A percentile compares a stretch with the other conserved stretches of the same genome.
Evolutionary conservation across 2,329 filamentous ascomycete genomes (phyloP).

Genomic region (Juglanconis oblonga): DNA sequence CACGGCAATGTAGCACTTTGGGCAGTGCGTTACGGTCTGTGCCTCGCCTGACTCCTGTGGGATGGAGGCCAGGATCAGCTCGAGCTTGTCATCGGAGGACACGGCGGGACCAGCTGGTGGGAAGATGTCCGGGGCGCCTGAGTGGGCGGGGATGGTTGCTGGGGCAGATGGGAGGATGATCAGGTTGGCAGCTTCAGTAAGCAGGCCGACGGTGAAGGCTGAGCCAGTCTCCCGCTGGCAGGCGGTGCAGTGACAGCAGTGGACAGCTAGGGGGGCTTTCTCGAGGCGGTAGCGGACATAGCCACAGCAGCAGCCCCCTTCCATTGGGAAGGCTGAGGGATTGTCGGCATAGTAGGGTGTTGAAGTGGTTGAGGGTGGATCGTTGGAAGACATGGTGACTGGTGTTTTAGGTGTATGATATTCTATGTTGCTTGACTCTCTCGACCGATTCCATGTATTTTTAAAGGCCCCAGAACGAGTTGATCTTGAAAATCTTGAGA

Average conservation of each 20-base stretch:
- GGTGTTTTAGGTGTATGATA: not conserved
- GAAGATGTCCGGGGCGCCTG: slow-evolving; percentile 4
- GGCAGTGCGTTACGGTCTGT: slow-evolving; percentile 41
- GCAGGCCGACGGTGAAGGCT: slow-evolving; percentile 37
- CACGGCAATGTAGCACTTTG: slow-evolving; percentile 36
- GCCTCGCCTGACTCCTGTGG: slow-evolving; percentile 39
- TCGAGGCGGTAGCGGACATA: slow-evolving; percentile 66
- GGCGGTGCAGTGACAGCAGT: slow-evolving; percentile 46
- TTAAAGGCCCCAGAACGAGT: not conserved
- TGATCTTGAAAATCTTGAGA: not conserved
- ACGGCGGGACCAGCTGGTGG: slow-evolving; percentile 8
- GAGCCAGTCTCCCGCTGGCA: slow-evolving; percentile 45
- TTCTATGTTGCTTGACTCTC: not conserved
- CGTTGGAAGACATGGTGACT: not conserved
- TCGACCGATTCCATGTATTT: too few relatives aligned
- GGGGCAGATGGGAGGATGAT: slow-evolving; percentile 27
- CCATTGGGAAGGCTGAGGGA: slow-evolving; percentile 22
- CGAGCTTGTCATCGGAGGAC: not conserved
- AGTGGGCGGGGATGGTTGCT: slow-evolving; percentile 21
- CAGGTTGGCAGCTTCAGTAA: slow-evolving; percentile 38
- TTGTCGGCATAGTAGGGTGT: slow-evolving; percentile 15
- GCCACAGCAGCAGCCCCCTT: slow-evolving; percentile 62
- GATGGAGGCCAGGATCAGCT: slow-evolving; percentile 19
- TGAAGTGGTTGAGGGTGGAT: not conserved
- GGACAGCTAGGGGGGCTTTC: slow-evolving; percentile 46